Percentiles rank a stretch among this genome's conserved stretches.
phyloP scores from a whole-genome alignment of 2,329 filamentous ascomycete genomes.

The Colletotrichum chlorophyti region DNA sequence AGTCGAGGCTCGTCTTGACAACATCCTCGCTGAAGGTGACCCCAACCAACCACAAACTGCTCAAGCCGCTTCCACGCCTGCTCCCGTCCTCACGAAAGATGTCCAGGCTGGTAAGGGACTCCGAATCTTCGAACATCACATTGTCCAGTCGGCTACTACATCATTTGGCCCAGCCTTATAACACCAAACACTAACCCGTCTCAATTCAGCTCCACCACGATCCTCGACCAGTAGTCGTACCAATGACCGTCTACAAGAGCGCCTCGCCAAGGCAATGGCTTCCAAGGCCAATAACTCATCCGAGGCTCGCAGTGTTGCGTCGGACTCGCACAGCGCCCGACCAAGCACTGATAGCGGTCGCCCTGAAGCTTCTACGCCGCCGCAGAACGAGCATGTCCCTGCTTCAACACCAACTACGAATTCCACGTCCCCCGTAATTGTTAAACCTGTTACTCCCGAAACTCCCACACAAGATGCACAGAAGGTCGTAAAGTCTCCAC shows the following conservation, averaged over 20 bases:
- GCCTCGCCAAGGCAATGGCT: conserved; percentile 85
- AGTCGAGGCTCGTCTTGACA: conserved; percentile 91
- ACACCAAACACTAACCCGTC: conserved; percentile 31
- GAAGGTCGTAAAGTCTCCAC: background rate
- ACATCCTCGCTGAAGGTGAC: conserved; percentile 83
- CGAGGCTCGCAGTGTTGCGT: conserved; percentile 11
- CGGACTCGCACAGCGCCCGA: conserved; percentile 4
- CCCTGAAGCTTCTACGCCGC: background rate
- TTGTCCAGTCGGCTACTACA: conserved; percentile 10
- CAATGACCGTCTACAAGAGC: conserved; percentile 87
- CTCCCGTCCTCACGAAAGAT: background rate
- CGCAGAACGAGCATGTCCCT: background rate
- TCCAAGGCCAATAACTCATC: conserved; percentile 56
- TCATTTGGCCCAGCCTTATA: background rate
- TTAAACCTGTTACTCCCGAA: too few species aligned
- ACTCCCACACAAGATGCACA: too few species aligned
- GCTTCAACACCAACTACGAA: background rate
- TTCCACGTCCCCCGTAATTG: too few species aligned
- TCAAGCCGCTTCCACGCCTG: background rate
- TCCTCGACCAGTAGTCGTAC: conserved; percentile 67
- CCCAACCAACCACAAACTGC: conserved; percentile 4
- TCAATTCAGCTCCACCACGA: conserved; percentile 57
- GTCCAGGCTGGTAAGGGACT: conserved; percentile 10
- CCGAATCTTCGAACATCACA: background rate
- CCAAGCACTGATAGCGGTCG: conserved; percentile 4